These are phyloP conservation scores for Dictyostelium firmibasis DNA, from an alignment of 78 protist genomes.

Conservation along the genomic window DNA sequence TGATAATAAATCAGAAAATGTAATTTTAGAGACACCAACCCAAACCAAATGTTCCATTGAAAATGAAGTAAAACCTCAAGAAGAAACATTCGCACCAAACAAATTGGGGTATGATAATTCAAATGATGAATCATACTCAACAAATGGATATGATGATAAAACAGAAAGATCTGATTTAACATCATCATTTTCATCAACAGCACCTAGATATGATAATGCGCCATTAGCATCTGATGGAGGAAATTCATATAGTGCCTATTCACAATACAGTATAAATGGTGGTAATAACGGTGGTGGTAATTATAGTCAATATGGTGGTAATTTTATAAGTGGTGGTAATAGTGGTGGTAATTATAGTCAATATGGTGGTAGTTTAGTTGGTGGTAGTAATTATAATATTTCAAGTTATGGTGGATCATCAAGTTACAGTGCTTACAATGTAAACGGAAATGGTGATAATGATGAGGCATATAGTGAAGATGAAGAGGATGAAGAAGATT, in stretches of 20 bases:
- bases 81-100: neutral
- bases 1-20: neutral
- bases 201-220: neutral
- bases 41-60: neutral
- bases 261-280: too few species aligned
- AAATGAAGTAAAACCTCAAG: neutral
- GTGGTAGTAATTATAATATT: neutral
- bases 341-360: neutral
- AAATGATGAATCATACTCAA: neutral
- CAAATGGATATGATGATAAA: neutral
- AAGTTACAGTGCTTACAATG: neutral
- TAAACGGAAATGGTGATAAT: neutral
- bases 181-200: neutral
- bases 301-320: neutral
- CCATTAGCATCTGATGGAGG: neutral
- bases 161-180: neutral
- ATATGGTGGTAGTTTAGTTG: neutral
- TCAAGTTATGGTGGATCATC: constrained; percentile 16
- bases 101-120: neutral
- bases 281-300: neutral
- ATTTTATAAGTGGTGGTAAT: neutral
- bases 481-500: neutral
- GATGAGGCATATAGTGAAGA: constrained; percentile 15
- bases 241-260: neutral
- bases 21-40: neutral